Percentiles rank a stretch among this genome's conserved stretches.
Evolutionary conservation across 2,329 filamentous ascomycete genomes (phyloP).

Genomic region (Aspergillus quadrilineatus): DNA sequence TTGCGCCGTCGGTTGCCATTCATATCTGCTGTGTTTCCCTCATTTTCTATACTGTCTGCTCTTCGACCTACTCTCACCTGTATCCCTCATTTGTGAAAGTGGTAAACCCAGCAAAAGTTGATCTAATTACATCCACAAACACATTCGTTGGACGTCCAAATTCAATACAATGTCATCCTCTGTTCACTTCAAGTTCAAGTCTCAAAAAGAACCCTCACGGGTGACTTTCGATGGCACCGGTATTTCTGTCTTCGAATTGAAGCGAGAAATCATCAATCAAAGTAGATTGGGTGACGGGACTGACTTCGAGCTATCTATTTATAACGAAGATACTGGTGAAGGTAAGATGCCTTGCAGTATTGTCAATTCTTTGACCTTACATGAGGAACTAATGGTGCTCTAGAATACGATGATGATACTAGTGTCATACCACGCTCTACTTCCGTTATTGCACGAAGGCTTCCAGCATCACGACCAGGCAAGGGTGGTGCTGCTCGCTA

Average conservation of each 20-base stretch:
- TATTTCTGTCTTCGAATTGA: constrained; percentile 97
- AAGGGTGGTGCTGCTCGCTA: constrained; percentile 91
- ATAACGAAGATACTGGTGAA: constrained; percentile 86
- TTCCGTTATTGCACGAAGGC: constrained; percentile 82
- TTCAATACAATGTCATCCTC: constrained; percentile 79
- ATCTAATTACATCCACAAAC: constrained; percentile 31
- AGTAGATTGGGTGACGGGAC: constrained; percentile 92
- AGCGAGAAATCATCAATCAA: constrained; percentile 95
- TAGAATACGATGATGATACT: constrained; percentile 97
- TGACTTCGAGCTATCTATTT: constrained; percentile 94
- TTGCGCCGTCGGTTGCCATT: constrained; percentile 21
- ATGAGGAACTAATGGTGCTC: constrained; percentile 21
- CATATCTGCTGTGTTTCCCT: constrained; percentile 6
- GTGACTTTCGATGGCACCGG: constrained; percentile 97
- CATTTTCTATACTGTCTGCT: constrained; percentile 14
- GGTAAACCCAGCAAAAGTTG: constrained; percentile 26
- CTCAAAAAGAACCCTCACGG: constrained; percentile 88
- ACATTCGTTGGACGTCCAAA: constrained; percentile 30
- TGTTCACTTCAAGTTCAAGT: constrained; percentile 99
- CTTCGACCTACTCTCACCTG: constrained; percentile 23
- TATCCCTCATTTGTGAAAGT: constrained; percentile 28
- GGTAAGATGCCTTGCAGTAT: constrained; percentile 56
- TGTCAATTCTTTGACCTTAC: not conserved
- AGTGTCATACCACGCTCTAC: constrained; percentile 95
- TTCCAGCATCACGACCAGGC: constrained; percentile 80